Base-by-base conservation (phyloP, 352 stramenopile genomes). In the Globisporangium rhizosaccharum region DNA sequence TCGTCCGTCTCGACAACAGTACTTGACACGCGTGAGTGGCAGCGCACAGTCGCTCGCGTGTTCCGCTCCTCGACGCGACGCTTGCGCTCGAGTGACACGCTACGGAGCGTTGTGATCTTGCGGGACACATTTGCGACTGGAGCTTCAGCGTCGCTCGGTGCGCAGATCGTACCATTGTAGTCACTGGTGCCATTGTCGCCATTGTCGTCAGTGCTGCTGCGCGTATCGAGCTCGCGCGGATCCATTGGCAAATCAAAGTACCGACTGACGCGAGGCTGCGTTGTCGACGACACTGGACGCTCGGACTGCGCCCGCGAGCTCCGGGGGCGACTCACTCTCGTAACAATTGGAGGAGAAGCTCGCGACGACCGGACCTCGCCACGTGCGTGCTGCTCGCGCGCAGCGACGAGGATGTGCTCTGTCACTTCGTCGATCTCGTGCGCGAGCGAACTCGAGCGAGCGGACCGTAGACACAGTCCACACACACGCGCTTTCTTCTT, bases 401-500 rank as follows among this genome's bases (percentile, higher is more conserved):
- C 33, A 12, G 33, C 33, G 11, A 12, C 6, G 33, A 39, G 33
- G 33, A 39, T 39, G 6, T 6, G 33, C 33, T 39, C 33, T 1
- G 33, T 39, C 33, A 39, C 33, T 2, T 39, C 17, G 17, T 41
- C 48, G 48, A 26, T 30, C 17, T 25, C 14, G 28, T 30, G 33
- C 5, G 4, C 48, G 26, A 41, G 11, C 48, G 25, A 42, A 26
- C 41, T 57, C 11, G 57, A 30, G n/a, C 57, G 23, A 14, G 50
- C 41, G 1, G 59, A 23, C 30, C 49, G 47, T 17, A 68, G 41
- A 30, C 62, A 68, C n/a, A 50, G 14, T 3, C 50, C 49, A n/a
- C 62, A 68, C 2, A 68, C 52, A 4, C 59, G 57, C 26, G 56
- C 51, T 47, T 68, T 68, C 52, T 66, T 68, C 23, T 62, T 54